Conservation (phyloP, 257 asterid genomes). For the Gardenia jasminoides region DNA sequence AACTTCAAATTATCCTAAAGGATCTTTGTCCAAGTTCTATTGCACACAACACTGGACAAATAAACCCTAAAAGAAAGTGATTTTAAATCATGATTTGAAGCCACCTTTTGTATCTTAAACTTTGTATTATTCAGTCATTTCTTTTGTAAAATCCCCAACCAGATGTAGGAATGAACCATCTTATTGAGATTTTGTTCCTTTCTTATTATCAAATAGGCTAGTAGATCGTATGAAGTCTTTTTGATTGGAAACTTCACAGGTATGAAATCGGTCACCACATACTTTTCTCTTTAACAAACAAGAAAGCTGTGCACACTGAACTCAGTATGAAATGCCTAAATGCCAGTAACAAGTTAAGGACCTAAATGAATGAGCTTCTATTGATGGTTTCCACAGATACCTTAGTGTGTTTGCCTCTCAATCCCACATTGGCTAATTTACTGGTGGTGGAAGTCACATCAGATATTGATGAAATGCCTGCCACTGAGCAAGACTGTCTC, state of each 20-base stretch:
- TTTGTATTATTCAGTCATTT: too few species aligned
- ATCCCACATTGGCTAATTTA: constrained; percentile 30
- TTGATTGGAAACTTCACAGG: background rate
- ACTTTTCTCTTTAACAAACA: background rate
- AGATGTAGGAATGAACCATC: background rate
- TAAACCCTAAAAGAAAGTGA: too few species aligned
- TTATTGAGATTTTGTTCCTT: background rate
- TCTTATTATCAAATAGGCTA: background rate
- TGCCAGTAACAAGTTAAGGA: background rate
- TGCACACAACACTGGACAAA: too few species aligned
- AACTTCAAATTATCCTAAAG: too few species aligned
- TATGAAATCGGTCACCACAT: background rate
- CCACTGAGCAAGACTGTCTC: constrained; percentile 14
- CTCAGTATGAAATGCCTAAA: background rate
- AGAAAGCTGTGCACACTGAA: background rate
- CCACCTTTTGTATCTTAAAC: too few species aligned
- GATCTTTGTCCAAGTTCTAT: too few species aligned
- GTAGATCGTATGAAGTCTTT: background rate
- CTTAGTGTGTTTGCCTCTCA: constrained; percentile 33
- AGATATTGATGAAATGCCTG: constrained; percentile 27
- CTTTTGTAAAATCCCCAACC: too few species aligned
- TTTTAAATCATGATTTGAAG: too few species aligned
- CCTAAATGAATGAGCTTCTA: background rate
- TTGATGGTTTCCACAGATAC: constrained; percentile 19
- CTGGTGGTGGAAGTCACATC: constrained; percentile 13